A percentile compares a stretch with the other conserved stretches of the same genome.
These are phyloP conservation scores for Quercus aquifolioides DNA, from an alignment of 306 rosid species.

Conservation along the genomic window DNA sequence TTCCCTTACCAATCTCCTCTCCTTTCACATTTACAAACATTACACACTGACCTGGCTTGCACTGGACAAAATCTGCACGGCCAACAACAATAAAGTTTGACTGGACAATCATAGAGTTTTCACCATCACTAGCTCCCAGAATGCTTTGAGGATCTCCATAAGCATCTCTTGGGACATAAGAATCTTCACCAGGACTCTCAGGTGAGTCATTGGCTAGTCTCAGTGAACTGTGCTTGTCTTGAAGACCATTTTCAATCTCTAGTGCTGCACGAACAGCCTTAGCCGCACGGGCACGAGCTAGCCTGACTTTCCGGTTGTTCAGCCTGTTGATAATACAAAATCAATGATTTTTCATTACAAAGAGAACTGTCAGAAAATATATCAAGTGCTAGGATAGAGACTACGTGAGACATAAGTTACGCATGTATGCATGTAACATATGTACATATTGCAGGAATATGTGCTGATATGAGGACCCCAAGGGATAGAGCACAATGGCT, in stretches of 20 bases:
- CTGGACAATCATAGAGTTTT: constrained; percentile 25
- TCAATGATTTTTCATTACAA: constrained; percentile 1
- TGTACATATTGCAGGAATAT: not conserved
- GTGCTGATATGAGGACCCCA: not conserved
- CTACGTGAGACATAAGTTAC: not conserved
- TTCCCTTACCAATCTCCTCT: constrained; percentile 62
- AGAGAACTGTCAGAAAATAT: not conserved
- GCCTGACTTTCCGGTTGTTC: constrained; percentile 90
- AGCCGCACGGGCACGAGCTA: constrained; percentile 61
- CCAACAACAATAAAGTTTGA: constrained; percentile 30
- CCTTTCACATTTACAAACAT: constrained; percentile 38
- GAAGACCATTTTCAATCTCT: constrained; percentile 42
- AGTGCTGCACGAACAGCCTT: constrained; percentile 52
- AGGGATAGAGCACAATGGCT: too few relatives aligned
- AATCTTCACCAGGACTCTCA: constrained; percentile 43
- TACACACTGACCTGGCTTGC: constrained; percentile 59
- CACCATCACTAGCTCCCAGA: constrained; percentile 24
- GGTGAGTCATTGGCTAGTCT: constrained; percentile 41
- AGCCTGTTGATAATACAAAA: constrained; percentile 48
- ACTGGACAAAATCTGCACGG: constrained; percentile 38
- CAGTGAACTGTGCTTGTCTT: constrained; percentile 48
- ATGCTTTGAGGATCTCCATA: constrained; percentile 42
- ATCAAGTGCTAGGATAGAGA: not conserved
- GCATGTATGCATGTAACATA: not conserved
- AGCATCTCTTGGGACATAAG: constrained; percentile 26